Evolutionary conservation across 2,329 filamentous ascomycete genomes (phyloP).

Genomic region (Xylariaceae sp.): DNA sequence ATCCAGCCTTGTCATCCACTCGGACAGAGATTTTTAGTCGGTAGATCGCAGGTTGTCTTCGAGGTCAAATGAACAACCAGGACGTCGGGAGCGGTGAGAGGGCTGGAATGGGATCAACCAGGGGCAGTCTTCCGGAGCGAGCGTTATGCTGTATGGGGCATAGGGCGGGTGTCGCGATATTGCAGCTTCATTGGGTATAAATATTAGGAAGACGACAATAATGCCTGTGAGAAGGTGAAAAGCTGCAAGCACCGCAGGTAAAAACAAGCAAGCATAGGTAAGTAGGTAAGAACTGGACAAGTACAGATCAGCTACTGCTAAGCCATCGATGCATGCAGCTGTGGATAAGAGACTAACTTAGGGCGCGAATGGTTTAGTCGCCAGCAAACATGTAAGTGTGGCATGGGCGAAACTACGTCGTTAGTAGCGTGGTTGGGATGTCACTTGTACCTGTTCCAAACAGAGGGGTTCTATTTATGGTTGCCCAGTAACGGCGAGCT

Average conservation of each 20-base stretch:
- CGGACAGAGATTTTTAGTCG: neutral
- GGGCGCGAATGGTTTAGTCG: constrained; percentile 4
- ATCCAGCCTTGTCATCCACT: constrained; percentile 6
- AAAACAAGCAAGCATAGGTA: constrained; percentile 3
- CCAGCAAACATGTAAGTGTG: constrained; percentile 7
- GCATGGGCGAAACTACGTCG: neutral
- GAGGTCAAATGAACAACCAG: constrained; percentile 8
- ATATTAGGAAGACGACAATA: constrained; percentile 1
- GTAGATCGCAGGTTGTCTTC: constrained; percentile 14
- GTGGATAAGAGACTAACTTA: constrained; percentile 1
- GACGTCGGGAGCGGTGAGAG: constrained; percentile 4
- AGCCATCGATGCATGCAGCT: constrained; percentile 3
- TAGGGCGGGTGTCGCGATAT: constrained; percentile 5
- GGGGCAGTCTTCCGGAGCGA: constrained; percentile 12
- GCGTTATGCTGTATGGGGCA: constrained; percentile 6
- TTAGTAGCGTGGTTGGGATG: neutral
- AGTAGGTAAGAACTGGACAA: neutral
- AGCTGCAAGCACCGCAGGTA: neutral
- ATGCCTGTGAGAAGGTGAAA: neutral
- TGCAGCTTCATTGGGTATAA: constrained; percentile 4
- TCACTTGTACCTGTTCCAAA: constrained; percentile 19
- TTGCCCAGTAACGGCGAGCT: constrained; percentile 27
- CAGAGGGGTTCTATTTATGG: constrained; percentile 21
- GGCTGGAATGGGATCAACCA: neutral
- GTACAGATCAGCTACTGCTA: constrained; percentile 1